Base-by-base conservation (phyloP, 2,329 filamentous ascomycete genomes). In the Gremmenia infestans region DNA sequence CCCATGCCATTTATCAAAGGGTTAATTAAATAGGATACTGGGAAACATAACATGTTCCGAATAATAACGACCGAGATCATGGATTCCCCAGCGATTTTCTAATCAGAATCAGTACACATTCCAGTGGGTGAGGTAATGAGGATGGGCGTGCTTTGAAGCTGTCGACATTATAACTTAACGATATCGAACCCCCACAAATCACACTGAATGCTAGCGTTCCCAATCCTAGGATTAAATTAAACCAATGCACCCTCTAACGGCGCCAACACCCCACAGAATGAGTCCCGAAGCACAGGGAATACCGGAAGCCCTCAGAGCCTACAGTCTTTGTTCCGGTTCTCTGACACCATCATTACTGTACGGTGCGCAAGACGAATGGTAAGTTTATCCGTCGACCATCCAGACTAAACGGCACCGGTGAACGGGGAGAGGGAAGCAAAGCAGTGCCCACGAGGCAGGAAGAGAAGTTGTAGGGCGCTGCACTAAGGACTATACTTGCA, bases 201-300 rank as follows among this genome's bases (percentile, higher is more conserved):
- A 52, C 35, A 35, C 35, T 48, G n/a, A 70, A 60, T 3, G 70
- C 73, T 14, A 78, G 72, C 35, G 75, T 66, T 25, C 72, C 74
- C 68, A 77, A 75, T 1, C 73, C 75, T 32, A 78, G 71, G 1
- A 78, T 66, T 8, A 75, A 65, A 4, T 75, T 77, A 49, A 78
- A 57, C 56, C 58, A 63, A 39, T 78, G 76, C 8, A 78, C 62
- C 1, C 54, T 28, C 75, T 70, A 50, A 73, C 74, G 2, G 77
- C 75, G 12, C 77, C 77, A 0, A 79, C 72, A 39, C 78, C 78
- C 75, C 76, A 79, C 0, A 78, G 63, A 45, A 78, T 71, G 7
- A 78, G 66, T 0, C 71, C 72, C 8, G 67, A 70, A 0, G 75
- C 73, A 2, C 75, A 66, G 37, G 77, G 61, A 3, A 78, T 48